Base-by-base conservation (phyloP, 306 rosid species). In the Sechiopsis laciniata region DNA sequence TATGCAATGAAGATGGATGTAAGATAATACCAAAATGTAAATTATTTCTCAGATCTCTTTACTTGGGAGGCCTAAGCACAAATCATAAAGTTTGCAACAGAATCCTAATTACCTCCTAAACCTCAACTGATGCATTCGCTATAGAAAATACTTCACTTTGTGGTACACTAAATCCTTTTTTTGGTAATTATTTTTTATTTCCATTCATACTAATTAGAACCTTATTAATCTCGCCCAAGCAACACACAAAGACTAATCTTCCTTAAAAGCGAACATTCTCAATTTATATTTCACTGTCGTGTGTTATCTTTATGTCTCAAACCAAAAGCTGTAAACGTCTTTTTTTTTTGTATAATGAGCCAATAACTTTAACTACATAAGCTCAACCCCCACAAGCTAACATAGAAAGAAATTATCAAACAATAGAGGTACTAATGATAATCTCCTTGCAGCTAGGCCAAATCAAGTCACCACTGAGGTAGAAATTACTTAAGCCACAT, bases 1-100 rank as follows among this genome's bases (percentile, higher is more conserved):
- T 9, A 40, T 32, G 37, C 37, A 59, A 42, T 5, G 19, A 24
- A 24, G 35, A 9, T 24, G 42, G 10, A 59, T 13, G 42, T 6
- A 59, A 59, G 19, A 59, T 59, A 59, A 59, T 59, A 24, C 65
- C 65, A 59, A 59, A 57, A 24, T 59, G 65, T 59, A 59, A 10
- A 21, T 5, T 58, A 15, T 22, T 59, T 59, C 65, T 59, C 10
- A 5, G 35, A 37, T 59, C 65, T 24, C 19, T 40, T 40, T 40
- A 40, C 46, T 40, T 40, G 46, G 46, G 46, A 40, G 46, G 65
- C 40, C 46, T 40, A 40, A 5, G 46, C 8, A 24, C 19, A 20
- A 57, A 57, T 3, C 10, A 50, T 50, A 13, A 50, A 50, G 53
- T 50, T 50, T 10, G 53, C 16, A 50, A 11, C 11, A 50, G 16